Base-by-base conservation (phyloP, 1,284 basidiomycete species). In the Ceraceosorus guamensis region DNA sequence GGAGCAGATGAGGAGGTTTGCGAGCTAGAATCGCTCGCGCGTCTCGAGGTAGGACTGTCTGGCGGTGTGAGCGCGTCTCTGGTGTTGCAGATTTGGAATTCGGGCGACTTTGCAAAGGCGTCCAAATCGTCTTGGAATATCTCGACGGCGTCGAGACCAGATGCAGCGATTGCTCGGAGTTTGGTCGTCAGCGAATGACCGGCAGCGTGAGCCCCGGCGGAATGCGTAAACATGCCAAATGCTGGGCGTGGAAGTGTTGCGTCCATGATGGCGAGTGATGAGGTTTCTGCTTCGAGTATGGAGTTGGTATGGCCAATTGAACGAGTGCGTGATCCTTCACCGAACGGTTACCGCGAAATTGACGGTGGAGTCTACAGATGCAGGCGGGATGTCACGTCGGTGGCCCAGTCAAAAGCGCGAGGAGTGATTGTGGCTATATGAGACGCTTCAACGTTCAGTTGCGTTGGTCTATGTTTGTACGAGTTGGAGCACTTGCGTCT, bases 61-160 rank as follows among this genome's bases (percentile, higher is more conserved):
- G 65, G 67, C 3, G 67, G 67, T 3, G 65, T 67, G 35, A 60
- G 50, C 2, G 50, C 41, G 11, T 46, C 30, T n/a, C n/a, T 32
- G 30, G 35, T 46, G 35, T 66, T 60, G 39, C 66, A 63, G 4
- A n/a, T 41, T 2, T 30, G 52, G 35, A 70, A 70, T 50, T 66
- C 66, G 33, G 61, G 65, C 6, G 60, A 54, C 46, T 65, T 61
- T 13, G 69, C 69, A 48, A 66, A 77, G 5, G 61, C 61, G 55
- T 70, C 67, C 57, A 73, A 74, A 55, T 77, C 76, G 46, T 72
- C 66, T 50, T 75, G 71, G 50, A 76, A 76, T n/a, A 77, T 61
- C 50, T 77, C 76, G 53, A 77, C 63, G 50, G 63, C 62, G 48
- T 66, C 43, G 57, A 73, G 76, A 6, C 76, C 76, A 18, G 68